Evolutionary conservation across 2,329 filamentous ascomycete species (phyloP).

Genomic region (Cryphonectria nitschkei): DNA sequence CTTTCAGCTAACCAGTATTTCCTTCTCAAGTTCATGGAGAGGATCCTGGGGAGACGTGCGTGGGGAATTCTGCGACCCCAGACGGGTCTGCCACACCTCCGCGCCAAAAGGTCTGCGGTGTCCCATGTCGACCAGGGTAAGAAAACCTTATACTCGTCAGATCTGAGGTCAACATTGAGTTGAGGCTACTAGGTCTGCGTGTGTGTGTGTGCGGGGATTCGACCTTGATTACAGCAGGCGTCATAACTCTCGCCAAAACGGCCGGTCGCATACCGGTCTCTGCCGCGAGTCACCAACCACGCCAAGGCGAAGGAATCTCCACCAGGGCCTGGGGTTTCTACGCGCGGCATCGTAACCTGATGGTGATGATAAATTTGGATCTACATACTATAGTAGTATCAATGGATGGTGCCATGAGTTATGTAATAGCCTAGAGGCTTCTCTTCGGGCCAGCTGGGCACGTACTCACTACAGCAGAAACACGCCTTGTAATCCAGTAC

Average conservation of each 20-base stretch:
- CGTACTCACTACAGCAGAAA: background rate
- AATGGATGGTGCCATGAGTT: too few species aligned
- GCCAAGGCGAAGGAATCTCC: background rate
- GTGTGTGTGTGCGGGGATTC: background rate
- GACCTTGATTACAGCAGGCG: background rate
- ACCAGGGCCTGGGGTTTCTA: background rate
- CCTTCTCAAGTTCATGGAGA: too few species aligned
- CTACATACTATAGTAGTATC: background rate
- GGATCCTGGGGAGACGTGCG: too few species aligned
- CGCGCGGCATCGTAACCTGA: background rate
- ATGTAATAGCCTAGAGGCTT: background rate
- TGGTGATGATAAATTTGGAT: background rate
- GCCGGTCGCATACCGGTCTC: slow-evolving; percentile 2
- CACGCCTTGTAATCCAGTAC: background rate
- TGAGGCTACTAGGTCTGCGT: background rate
- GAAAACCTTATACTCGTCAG: background rate
- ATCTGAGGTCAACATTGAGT: background rate
- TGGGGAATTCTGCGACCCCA: too few species aligned
- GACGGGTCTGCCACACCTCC: background rate
- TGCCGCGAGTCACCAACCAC: background rate
- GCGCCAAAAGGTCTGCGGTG: background rate
- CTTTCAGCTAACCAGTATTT: too few species aligned
- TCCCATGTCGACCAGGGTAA: background rate
- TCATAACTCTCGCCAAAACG: slow-evolving; percentile 9
- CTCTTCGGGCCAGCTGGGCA: background rate